Percentiles rank a stretch among this genome's conserved stretches.
phyloP scores from a whole-genome alignment of 179 eudicot species.

The Monotropa hypopitys region DNA sequence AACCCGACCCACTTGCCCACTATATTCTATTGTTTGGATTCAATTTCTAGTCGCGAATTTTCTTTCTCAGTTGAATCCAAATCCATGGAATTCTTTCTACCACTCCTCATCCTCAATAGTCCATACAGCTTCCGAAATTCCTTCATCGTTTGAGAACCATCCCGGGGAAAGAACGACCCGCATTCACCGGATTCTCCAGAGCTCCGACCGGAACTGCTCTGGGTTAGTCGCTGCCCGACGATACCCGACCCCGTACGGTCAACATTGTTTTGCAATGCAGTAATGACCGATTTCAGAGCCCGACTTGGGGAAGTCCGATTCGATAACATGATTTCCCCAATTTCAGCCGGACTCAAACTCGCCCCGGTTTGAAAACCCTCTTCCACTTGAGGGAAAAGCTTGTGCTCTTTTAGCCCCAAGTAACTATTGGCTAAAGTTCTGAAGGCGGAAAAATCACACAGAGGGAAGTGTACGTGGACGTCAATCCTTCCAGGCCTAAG shows the following conservation, averaged over 20 bases:
- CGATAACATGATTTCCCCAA: conserved; percentile 70
- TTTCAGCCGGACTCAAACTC: conserved; percentile 68
- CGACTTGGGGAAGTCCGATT: conserved; percentile 78
- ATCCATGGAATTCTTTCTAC: conserved; percentile 25
- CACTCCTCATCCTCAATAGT: conserved; percentile 39
- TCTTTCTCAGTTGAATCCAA: conserved; percentile 16
- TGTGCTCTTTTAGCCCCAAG: conserved; percentile 45
- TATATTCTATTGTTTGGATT: background rate
- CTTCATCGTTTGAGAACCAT: conserved; percentile 28
- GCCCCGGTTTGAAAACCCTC: conserved; percentile 64
- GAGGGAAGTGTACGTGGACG: conserved; percentile 60
- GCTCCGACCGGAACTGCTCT: conserved; percentile 16
- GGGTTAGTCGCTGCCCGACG: conserved; percentile 1
- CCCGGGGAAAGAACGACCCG: conserved; percentile 13
- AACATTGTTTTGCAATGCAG: conserved; percentile 41
- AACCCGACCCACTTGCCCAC: background rate
- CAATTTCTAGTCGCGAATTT: conserved; percentile 4
- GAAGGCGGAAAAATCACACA: conserved; percentile 64
- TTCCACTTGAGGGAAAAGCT: conserved; percentile 55
- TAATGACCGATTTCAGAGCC: conserved; percentile 64
- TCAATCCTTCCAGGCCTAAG: conserved; percentile 83
- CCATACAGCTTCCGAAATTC: conserved; percentile 64
- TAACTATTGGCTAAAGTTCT: conserved; percentile 55
- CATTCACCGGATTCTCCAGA: conserved; percentile 21
- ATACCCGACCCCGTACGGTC: conserved; percentile 11